phyloP scores from a whole-genome alignment of 257 asterid genomes.

The Prunella vulgaris region DNA sequence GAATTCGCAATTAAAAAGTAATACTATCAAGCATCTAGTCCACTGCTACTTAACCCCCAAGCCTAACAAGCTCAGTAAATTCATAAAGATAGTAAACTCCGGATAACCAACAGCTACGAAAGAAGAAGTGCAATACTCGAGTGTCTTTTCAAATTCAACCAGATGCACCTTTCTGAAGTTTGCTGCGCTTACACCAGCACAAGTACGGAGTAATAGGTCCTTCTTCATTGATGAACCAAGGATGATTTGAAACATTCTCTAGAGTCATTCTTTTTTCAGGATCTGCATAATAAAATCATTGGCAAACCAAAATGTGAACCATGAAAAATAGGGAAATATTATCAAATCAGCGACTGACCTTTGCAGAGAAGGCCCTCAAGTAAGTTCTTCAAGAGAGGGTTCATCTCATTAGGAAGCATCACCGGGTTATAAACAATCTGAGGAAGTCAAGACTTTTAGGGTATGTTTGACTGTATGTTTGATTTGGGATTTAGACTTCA shows the following conservation, averaged over 20 bases:
- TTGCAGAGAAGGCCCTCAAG: constrained; percentile 93
- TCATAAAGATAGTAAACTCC: not conserved
- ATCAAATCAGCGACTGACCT: constrained; percentile 41
- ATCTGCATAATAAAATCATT: constrained; percentile 40
- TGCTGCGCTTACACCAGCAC: constrained; percentile 78
- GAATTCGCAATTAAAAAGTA: not conserved
- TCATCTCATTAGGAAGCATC: constrained; percentile 66
- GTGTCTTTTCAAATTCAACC: constrained; percentile 21
- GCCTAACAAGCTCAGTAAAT: too few species aligned
- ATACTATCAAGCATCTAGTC: not conserved
- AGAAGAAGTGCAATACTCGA: not conserved
- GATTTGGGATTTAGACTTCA: not conserved
- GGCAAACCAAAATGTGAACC: not conserved
- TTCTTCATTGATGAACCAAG: constrained; percentile 76
- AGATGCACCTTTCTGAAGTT: constrained; percentile 15
- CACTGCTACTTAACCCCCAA: not conserved
- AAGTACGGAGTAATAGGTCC: constrained; percentile 53
- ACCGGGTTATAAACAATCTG: constrained; percentile 79
- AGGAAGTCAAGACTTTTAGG: constrained; percentile 8
- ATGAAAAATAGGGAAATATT: not conserved
- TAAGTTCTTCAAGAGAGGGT: constrained; percentile 68
- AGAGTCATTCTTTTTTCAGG: constrained; percentile 67
- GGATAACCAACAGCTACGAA: not conserved
- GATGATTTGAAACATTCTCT: constrained; percentile 56
- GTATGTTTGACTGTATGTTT: too few species aligned